Conservation (phyloP, 805 yeast genomes). For the Maudiozyma pseudohumilis region DNA sequence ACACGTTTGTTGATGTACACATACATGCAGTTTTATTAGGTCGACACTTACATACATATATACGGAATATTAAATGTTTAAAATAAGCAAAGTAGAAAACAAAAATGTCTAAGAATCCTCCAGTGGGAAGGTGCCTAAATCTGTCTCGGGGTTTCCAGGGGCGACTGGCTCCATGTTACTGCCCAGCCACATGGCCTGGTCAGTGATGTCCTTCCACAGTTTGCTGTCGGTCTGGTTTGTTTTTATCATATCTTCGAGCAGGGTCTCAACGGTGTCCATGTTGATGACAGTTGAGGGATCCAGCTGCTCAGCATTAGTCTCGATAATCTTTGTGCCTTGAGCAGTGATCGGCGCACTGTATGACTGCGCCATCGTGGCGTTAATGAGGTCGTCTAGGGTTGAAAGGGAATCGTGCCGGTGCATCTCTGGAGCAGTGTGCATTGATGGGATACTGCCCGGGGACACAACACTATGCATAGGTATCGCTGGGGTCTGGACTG, state of each 20-base stretch:
- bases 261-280: conserved; percentile 28
- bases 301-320: conserved; percentile 23
- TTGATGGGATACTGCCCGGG: background rate
- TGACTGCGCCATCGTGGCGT: conserved; percentile 15
- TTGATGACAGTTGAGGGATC: conserved; percentile 25
- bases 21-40: too few species aligned
- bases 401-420: conserved; percentile 5
- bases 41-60: too few species aligned
- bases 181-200: conserved; percentile 68
- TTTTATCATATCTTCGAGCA: conserved; percentile 24
- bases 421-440: background rate
- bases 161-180: conserved; percentile 29
- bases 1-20: too few species aligned
- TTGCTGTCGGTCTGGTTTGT: conserved; percentile 38
- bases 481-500: background rate
- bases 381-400: conserved; percentile 14
- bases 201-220: conserved; percentile 69
- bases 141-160: conserved; percentile 18
- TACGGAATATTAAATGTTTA: too few species aligned
- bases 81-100: too few species aligned
- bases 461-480: background rate
- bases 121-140: conserved; percentile 13
- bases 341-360: conserved; percentile 11
- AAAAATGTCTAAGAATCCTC: too few species aligned
- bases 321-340: conserved; percentile 15